Base-by-base conservation (phyloP, 345 rosid species). In the Angophora floribunda region DNA sequence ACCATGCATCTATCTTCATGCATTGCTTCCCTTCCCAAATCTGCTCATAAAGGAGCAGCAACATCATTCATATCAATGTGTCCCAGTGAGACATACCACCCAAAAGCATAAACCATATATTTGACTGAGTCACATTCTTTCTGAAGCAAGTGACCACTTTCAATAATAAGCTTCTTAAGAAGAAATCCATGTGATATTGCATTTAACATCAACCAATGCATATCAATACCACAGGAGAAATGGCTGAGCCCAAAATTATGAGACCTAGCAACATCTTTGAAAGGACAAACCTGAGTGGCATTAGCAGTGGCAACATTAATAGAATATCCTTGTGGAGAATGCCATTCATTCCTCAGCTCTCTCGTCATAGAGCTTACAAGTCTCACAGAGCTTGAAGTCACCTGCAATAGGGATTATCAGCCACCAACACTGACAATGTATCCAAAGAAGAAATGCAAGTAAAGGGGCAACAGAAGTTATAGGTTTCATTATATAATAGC, bases 291-390 rank as follows among this genome's bases (percentile, higher is more conserved):
- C 99, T 97, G 99, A 90, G 96, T 95, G 17, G 98, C 96, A 92
- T 96, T 96, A 85, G 97, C 98, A 91, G 98, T 96, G 78, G 99
- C 98, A 89, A 97, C 99, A 92, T 97, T 97, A 87, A 97, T 90
- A 30, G 98, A 93, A 90, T 90, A 96, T 61, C 96, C 98, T 86
- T 93, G 88, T 41, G 98, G 98, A 86, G 98, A 96, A 90, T 90
- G 87, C 99, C 99, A 97, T 86, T 94, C 97, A 91, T 93, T n/a
- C 50, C 93, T 91, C 75, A 96, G 92, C 91, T 94, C 96, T 92
- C 98, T 93, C 55, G 98, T 91, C 45, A 92, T 89, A 30, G 99
- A 96, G 91, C 94, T 94, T 51, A 96, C 98, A 86, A 97, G 94
- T 92, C 96, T 95, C 86, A 95, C 97, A 82, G 97, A 96, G 93